Evolutionary conservation across 1,284 basidiomycete species (phyloP), one percentile per base, ranked within the genome.

Genomic region (Chiua sp.): DNA sequence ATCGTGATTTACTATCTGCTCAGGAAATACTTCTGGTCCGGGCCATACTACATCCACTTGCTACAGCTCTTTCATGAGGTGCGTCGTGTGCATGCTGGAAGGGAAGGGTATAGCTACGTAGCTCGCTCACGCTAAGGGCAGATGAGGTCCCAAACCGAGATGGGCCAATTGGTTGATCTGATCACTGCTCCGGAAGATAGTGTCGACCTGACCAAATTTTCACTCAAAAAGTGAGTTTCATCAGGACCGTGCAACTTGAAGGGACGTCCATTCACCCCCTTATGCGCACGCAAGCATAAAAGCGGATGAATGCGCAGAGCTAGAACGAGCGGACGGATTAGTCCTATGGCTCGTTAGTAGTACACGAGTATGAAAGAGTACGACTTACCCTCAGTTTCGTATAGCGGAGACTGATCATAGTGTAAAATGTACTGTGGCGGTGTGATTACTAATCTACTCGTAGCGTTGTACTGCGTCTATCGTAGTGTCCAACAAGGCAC

Each of bases 141-240:
- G 84, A 91, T 90, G 51, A 93, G 95, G 3, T 95, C 93, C 81
- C 91, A 96, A 77, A 99, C 98, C 10, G 96, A 98, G 78, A 87
- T 98, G 74, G 97, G 98, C 5, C 97, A 99, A 78, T 82, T 98
- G 58, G 90, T 98, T 61, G 97, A 98, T 78, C 80, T 98, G 51
- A 93, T 98, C 77, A 98, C 96, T 10, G 97, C 96, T 0, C 93
- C 96, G 0, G 96, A 98, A 73, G 90, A 96, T 70, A 72, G 82
- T 23, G 92, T 98, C 61, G 94, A 98, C 74, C 80, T 99, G 57
- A 82, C 75, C 78, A 93, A 91, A 72, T 98, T 98, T 80, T 94
- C 92, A 8, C 74, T 88, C n/a, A 78, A 91, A 62, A 93, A 93
- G 93, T 92, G 60, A 57, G 82, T 20, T 28, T 3, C 16, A 8